Conservation (phyloP, 345 rosid species). For the Ceriops zippeliana region DNA sequence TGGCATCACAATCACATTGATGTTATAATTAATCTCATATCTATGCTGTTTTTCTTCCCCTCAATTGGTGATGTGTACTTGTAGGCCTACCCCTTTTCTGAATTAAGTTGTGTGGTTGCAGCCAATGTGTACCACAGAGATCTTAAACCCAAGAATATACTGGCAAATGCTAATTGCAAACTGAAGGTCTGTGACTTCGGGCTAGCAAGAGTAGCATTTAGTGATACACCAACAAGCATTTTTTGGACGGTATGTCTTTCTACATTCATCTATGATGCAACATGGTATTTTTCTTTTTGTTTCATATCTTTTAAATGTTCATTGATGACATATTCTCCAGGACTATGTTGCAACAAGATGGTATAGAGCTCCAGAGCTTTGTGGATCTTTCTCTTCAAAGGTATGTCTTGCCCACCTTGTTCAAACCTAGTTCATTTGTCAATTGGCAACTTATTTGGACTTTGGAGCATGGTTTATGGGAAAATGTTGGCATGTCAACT, state of each 20-base stretch:
- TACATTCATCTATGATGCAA: neutral
- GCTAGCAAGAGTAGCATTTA: conserved; percentile 86
- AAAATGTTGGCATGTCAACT: conserved; percentile 4
- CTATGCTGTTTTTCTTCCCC: neutral
- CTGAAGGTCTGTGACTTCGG: conserved; percentile 97
- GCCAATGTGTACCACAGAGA: conserved; percentile 97
- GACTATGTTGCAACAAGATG: conserved; percentile 99
- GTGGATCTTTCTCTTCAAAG: conserved; percentile 96
- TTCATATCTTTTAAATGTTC: conserved; percentile 4
- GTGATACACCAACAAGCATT: conserved; percentile 80
- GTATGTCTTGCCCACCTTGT: conserved; percentile 35
- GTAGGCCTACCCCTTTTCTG: conserved; percentile 18
- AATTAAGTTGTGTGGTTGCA: conserved; percentile 33
- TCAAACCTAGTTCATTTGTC: conserved; percentile 1
- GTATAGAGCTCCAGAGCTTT: conserved; percentile 98
- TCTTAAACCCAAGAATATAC: conserved; percentile 94
- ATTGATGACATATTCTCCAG: conserved; percentile 33
- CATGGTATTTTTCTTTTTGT: neutral
- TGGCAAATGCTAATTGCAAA: conserved; percentile 97
- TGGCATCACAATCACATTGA: neutral
- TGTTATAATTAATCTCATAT: neutral
- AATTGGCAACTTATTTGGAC: conserved; percentile 12
- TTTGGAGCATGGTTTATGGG: too few species aligned
- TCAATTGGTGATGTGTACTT: neutral
- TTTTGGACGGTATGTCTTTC: conserved; percentile 79